Evolutionary conservation across 495 filamentous ascomycete species (phyloP).

Genomic region (Durotheca rogersii): DNA sequence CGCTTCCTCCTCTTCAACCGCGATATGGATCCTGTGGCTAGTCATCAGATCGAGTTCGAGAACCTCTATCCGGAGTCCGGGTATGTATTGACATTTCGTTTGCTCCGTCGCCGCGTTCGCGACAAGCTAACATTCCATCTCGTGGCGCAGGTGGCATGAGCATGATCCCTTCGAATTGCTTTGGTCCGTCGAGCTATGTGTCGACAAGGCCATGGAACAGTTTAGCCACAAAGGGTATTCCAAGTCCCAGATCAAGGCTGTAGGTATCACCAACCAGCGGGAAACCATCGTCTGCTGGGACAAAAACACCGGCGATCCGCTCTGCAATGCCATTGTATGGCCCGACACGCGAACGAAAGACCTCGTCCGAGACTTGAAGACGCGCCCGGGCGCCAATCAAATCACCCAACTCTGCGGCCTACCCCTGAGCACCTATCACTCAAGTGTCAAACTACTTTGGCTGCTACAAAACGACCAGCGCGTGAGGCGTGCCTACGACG

Average conservation of each 20-base stretch:
- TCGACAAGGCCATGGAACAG: constrained; percentile 73
- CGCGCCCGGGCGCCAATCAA: constrained; percentile 61
- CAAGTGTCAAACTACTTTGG: constrained; percentile 87
- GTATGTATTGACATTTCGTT: constrained; percentile 55
- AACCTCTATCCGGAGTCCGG: constrained; percentile 87
- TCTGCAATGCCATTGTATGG: constrained; percentile 92
- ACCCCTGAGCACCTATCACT: constrained; percentile 91
- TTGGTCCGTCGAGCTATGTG: constrained; percentile 77
- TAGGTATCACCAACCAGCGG: constrained; percentile 93
- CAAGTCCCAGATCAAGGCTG: constrained; percentile 71
- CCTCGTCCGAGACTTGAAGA: constrained; percentile 80
- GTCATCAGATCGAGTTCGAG: constrained; percentile 88
- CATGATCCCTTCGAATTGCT: constrained; percentile 84
- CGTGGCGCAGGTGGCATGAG: constrained; percentile 77
- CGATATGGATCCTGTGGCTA: constrained; percentile 74
- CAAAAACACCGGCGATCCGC: constrained; percentile 75
- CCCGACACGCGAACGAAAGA: constrained; percentile 82
- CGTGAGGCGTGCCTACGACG: constrained; percentile 76
- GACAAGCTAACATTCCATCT: constrained; percentile 18
- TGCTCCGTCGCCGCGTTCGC: constrained; percentile 7
- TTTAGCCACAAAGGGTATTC: constrained; percentile 73
- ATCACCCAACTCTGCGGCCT: constrained; percentile 78
- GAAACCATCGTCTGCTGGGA: constrained; percentile 95
- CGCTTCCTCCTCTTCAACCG: constrained; percentile 91
- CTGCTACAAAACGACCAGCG: constrained; percentile 70